phyloP scores from a whole-genome alignment of 345 rosid species.

The Rubroshorea leprosula region DNA sequence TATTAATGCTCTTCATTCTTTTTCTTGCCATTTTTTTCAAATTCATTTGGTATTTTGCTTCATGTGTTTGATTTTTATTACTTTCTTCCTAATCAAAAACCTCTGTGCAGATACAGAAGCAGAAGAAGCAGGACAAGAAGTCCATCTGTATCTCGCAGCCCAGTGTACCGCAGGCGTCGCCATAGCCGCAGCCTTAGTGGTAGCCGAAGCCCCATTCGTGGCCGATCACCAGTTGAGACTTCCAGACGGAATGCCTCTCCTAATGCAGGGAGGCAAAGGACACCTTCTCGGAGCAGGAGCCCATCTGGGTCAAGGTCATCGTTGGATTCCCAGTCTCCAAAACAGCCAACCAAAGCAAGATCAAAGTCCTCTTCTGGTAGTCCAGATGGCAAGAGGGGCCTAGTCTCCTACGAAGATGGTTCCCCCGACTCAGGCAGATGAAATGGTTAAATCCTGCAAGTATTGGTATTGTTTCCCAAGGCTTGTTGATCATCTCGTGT shows the following conservation, averaged over 20 bases:
- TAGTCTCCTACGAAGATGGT: constrained; percentile 75
- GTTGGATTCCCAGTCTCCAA: constrained; percentile 51
- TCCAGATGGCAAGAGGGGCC: constrained; percentile 44
- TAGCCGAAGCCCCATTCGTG: constrained; percentile 48
- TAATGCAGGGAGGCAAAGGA: constrained; percentile 35
- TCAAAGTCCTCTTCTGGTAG: constrained; percentile 67
- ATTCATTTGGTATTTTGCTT: background rate
- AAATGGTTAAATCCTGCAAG: background rate
- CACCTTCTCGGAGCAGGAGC: constrained; percentile 56
- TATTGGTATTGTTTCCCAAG: no score
- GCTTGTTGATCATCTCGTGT: no score
- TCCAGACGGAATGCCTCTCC: constrained; percentile 37
- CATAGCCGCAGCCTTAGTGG: constrained; percentile 35
- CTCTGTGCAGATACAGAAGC: constrained; percentile 46
- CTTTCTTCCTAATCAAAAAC: background rate
- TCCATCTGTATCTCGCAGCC: constrained; percentile 58
- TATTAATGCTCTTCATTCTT: constrained; percentile 1
- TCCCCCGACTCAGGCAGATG: constrained; percentile 45
- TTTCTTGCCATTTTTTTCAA: background rate
- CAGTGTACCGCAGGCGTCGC: constrained; percentile 46
- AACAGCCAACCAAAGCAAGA: constrained; percentile 37
- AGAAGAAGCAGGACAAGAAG: constrained; percentile 67
- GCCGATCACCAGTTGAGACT: constrained; percentile 51
- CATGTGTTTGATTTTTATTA: background rate
- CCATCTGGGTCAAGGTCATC: constrained; percentile 53